Evolutionary conservation across 805 yeast species (phyloP).

Genomic region (Yamadazyma scolyti): DNA sequence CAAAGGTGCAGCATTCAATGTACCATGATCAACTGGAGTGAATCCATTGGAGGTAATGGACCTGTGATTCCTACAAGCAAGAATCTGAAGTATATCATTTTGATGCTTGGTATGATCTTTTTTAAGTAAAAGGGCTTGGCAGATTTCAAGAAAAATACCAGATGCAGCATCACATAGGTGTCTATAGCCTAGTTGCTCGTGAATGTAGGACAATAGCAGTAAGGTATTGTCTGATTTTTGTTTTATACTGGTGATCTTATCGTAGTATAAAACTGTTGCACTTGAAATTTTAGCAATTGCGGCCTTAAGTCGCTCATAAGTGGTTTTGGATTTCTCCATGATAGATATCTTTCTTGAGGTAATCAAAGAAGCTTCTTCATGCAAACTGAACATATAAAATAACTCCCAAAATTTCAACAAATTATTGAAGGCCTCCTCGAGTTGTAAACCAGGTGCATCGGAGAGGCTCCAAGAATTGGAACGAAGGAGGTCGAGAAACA

Average conservation of each 20-base stretch:
- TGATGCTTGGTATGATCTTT: slow-evolving; percentile 46
- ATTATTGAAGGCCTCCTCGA: background rate
- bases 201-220: slow-evolving; percentile 55
- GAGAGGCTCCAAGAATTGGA: slow-evolving; percentile 32
- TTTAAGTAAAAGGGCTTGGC: slow-evolving; percentile 42
- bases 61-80: slow-evolving; percentile 76
- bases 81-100: slow-evolving; percentile 68
- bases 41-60: slow-evolving; percentile 55
- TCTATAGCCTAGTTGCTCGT: slow-evolving; percentile 67
- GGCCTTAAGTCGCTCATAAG: slow-evolving; percentile 46
- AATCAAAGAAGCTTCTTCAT: slow-evolving; percentile 47
- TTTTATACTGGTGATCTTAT: slow-evolving; percentile 1
- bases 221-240: background rate
- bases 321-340: slow-evolving; percentile 35
- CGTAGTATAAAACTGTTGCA: slow-evolving; percentile 35
- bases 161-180: slow-evolving; percentile 63
- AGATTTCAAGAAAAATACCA: slow-evolving; percentile 59
- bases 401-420: slow-evolving; percentile 35
- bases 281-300: slow-evolving; percentile 36
- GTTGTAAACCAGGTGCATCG: too few relatives aligned
- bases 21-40: slow-evolving; percentile 63
- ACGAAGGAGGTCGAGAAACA: slow-evolving; percentile 24
- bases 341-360: slow-evolving; percentile 39
- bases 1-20: slow-evolving; percentile 24
- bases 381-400: slow-evolving; percentile 46